Conservation (phyloP, 2,329 filamentous ascomycete genomes). For the Ceratocystis harringtonii region DNA sequence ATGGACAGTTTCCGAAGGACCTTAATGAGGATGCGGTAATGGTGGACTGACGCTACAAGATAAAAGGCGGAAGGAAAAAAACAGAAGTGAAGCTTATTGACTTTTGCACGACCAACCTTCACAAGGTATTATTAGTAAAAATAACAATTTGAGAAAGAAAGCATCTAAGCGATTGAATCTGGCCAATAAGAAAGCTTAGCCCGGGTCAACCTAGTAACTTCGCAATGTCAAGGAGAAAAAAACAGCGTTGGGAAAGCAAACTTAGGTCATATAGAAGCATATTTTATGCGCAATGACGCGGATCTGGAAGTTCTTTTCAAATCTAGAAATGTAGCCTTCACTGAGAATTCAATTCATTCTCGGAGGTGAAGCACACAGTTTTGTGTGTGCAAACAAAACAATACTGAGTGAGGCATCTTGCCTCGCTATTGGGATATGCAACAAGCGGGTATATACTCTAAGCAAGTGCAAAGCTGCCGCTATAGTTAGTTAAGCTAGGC, state of each 20-base stretch:
- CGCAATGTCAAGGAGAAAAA: not conserved
- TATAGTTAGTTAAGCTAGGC: not conserved
- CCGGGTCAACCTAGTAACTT: not conserved
- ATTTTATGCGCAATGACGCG: not conserved
- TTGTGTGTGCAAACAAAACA: not conserved
- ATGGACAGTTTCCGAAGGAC: not conserved
- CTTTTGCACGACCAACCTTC: constrained; percentile 1
- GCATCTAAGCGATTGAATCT: constrained; percentile 8
- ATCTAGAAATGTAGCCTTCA: not conserved
- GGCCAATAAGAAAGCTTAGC: not conserved
- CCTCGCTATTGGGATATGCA: not conserved
- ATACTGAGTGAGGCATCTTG: not conserved
- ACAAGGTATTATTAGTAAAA: not conserved
- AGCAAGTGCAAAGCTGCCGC: not conserved
- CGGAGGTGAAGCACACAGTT: not conserved
- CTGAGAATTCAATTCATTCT: not conserved
- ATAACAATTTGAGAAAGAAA: not conserved
- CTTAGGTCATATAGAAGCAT: not conserved
- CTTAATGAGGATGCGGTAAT: not conserved
- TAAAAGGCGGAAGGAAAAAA: not conserved
- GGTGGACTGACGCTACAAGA: not conserved
- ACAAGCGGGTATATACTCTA: not conserved
- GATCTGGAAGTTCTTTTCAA: not conserved
- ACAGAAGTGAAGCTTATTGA: not conserved
- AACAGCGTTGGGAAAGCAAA: not conserved